Conservation (phyloP, 2,329 filamentous ascomycete species). For the Bimuria novae-zelandiae region DNA sequence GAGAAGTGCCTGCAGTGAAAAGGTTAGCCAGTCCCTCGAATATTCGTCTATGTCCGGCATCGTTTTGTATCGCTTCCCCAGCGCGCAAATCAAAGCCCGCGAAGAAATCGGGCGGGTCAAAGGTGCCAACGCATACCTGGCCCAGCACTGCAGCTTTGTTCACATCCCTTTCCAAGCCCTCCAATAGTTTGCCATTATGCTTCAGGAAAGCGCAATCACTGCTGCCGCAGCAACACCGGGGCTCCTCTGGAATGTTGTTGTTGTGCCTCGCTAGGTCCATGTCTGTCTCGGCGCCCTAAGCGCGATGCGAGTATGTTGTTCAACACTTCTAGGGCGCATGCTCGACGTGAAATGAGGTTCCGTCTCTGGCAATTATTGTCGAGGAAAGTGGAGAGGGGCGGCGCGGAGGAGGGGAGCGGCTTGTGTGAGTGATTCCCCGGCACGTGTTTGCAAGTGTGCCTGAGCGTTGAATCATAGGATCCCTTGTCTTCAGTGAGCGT, state of each 20-base stretch:
- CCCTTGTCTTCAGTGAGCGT: background rate
- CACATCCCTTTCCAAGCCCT: constrained; percentile 85
- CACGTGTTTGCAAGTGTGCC: constrained; percentile 1
- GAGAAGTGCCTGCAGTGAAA: constrained; percentile 78
- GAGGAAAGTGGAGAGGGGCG: too few species aligned
- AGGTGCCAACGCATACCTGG: constrained; percentile 93
- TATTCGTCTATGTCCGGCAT: background rate
- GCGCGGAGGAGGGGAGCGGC: constrained; percentile 16
- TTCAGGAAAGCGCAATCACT: constrained; percentile 77
- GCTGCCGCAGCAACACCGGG: constrained; percentile 81
- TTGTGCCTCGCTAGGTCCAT: constrained; percentile 21
- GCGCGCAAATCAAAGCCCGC: constrained; percentile 17
- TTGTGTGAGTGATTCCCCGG: too few species aligned
- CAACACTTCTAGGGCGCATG: too few species aligned
- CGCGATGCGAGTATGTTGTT: constrained; percentile 4
- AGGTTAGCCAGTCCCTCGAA: constrained; percentile 64
- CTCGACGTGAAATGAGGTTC: too few species aligned
- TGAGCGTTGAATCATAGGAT: background rate
- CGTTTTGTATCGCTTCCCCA: background rate
- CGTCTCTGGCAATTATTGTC: too few species aligned
- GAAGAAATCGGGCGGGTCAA: too few species aligned
- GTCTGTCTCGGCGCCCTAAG: too few species aligned
- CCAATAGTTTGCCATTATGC: constrained; percentile 78
- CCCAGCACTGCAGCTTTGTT: constrained; percentile 84
- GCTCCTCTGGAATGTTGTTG: constrained; percentile 35